Base-by-base conservation (phyloP, 2,329 filamentous ascomycete genomes). In the Leptographium galeiforme region DNA sequence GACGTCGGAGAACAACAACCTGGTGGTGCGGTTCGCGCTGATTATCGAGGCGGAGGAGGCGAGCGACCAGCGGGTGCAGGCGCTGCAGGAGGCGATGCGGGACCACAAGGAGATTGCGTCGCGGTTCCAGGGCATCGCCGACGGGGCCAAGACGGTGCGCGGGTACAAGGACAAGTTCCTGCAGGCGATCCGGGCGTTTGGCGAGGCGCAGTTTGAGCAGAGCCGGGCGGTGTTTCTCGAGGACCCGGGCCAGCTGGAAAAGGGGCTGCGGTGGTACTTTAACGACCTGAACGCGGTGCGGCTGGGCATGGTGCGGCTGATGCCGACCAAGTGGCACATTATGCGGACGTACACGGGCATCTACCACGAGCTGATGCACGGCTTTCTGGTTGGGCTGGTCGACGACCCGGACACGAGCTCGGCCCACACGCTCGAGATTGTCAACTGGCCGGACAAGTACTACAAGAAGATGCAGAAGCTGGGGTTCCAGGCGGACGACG, bases 81-180 rank as follows among this genome's bases (percentile, higher is more conserved):
- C 93, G 2, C 73, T 98, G 58, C 90, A 96, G 65, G 91, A 97
- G 62, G 94, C 93, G 0, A 83, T 97, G 66, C 89, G 88, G 63
- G 91, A 97, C 64, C 94, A 97, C 68, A 89, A 91, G 66, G 91
- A 97, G 66, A 85, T 98, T 64, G 93, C 90, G 11, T 84, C 84
- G 48, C 80, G 91, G 51, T 95, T 98, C 73, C 90, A 95, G 70
- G 91, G 89, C 61, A 95, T 98, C 69, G 91, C 90, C 11, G 86
- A 91, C 59, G 91, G 91, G 1, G 89, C 91, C 25, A 94, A 94
- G 68, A 87, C 89, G 59, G 82, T 94, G 52, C 84, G 91, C 58
- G 93, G 91, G 4, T 98, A 98, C 73, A 98, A 97, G 72, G 87
- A 95, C 61, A 95, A 95, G 66, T 96, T 97, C 66, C 68, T 95